Evolutionary conservation across 2,329 filamentous ascomycete genomes (phyloP), one percentile per base, ranked within the genome.

Genomic region (Aspergillus sp.): DNA sequence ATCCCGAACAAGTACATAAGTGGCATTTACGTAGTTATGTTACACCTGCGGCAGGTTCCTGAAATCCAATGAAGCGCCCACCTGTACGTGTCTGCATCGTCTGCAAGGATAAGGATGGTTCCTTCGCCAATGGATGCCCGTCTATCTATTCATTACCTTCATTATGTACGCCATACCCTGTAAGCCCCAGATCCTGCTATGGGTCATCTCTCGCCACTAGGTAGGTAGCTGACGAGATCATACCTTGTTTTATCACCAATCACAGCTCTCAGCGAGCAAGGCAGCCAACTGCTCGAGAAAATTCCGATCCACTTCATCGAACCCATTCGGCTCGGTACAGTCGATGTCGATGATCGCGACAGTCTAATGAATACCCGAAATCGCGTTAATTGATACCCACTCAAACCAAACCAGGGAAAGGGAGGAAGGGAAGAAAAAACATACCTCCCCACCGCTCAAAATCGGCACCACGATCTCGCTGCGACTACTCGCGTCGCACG

Each of bases 381-480:
- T 26, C 16, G 50, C 18, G 29, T 65, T 22, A 61, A 54, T 55
- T 46, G 54, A 2, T 14, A 50, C 2, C 10, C 10, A 54, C 14
- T 46, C 26, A 36, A 14, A 29, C n/a, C 24, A 55, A 50, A 45
- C 12, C 20, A 56, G 49, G 18, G 24, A 4, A 55, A 20, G 31
- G 12, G 5, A 14, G 49, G n/a, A 31, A 24, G 32, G 2, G 24
- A 57, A 54, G 46, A 45, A 14, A 24, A 58, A 36, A 71, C 75
- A 66, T 56, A 77, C 76, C 73, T 78, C 77, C 36, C 70, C 73
- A 18, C 62, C 63, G n/a, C 69, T 64, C 53, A 79, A 49, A 67
- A 82, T 75, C 39, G 80, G 80, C 49, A 82, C 79, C 14, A 82
- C 80, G 67, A 82, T 79, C 69, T 82, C 80, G 71, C 80, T 82